Conservation (phyloP, 768 basidiomycete species). For the Nidularia pulvinata region DNA sequence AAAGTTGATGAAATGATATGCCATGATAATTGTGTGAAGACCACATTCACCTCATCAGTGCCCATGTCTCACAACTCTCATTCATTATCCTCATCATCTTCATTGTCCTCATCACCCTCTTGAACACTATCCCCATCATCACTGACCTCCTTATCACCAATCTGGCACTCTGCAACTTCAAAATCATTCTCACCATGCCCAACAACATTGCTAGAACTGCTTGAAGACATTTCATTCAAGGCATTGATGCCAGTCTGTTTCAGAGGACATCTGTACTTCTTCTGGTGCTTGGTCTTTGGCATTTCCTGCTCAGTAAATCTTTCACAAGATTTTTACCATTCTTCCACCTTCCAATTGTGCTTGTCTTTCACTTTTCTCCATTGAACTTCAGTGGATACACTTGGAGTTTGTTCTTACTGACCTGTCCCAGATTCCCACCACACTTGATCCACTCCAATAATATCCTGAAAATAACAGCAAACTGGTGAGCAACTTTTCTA, state of each 20-base stretch:
- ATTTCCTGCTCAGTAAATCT: no score
- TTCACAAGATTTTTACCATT: no score
- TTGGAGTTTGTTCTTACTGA: conserved; percentile 3
- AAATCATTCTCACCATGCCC: no score
- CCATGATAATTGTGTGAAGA: no score
- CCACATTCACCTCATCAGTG: not conserved
- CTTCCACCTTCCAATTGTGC: no score
- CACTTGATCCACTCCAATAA: not conserved
- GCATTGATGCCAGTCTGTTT: no score
- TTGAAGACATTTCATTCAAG: no score
- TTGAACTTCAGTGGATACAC: conserved; percentile 1
- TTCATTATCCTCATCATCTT: not conserved
- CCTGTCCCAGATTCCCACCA: not conserved
- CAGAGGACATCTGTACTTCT: no score
- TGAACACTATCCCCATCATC: conserved; percentile 1
- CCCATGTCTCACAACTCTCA: not conserved
- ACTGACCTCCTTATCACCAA: not conserved
- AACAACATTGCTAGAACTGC: no score
- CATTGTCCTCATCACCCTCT: conserved; percentile 1
- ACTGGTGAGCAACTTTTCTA: not conserved
- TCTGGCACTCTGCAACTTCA: no score
- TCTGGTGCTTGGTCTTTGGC: no score
- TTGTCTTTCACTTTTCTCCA: not conserved
- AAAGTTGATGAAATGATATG: no score
- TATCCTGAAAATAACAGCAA: not conserved